These are phyloP conservation scores for Pleurotus tuoliensis DNA, from an alignment of 768 basidiomycete genomes.

Conservation along the genomic window DNA sequence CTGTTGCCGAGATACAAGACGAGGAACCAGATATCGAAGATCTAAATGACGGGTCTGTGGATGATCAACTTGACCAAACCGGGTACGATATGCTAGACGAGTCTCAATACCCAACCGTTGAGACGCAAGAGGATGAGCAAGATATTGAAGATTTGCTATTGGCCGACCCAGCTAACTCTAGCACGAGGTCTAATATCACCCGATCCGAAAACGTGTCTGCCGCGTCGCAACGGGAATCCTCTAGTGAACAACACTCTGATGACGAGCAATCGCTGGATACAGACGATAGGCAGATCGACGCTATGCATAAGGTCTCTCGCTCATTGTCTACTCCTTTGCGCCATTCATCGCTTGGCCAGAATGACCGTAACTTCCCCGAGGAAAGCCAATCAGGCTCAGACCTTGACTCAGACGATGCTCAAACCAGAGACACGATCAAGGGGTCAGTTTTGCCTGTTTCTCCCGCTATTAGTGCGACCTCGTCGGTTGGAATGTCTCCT, in stretches of 20 bases:
- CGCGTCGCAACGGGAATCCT: not conserved
- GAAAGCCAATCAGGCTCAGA: not conserved
- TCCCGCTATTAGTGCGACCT: not conserved
- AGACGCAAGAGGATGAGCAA: not conserved
- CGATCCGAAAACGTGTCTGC: not conserved
- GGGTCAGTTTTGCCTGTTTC: not conserved
- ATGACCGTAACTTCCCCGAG: not conserved
- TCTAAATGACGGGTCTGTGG: no score
- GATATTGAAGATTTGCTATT: not conserved
- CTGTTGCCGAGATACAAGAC: no score
- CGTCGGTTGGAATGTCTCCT: not conserved
- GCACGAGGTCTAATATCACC: not conserved
- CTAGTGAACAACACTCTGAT: not conserved
- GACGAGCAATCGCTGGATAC: not conserved
- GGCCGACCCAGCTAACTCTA: not conserved
- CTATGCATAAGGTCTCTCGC: not conserved
- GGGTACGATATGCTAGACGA: no score
- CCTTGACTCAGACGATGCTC: not conserved
- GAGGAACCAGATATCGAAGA: no score
- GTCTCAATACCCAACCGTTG: not conserved
- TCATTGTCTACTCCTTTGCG: not conserved
- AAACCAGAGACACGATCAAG: not conserved
- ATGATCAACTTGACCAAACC: no score
- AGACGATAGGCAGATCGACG: not conserved
- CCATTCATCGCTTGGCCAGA: not conserved